These are phyloP conservation scores for Boehmeria nivea DNA, from an alignment of 306 rosid species.

Conservation along the genomic window DNA sequence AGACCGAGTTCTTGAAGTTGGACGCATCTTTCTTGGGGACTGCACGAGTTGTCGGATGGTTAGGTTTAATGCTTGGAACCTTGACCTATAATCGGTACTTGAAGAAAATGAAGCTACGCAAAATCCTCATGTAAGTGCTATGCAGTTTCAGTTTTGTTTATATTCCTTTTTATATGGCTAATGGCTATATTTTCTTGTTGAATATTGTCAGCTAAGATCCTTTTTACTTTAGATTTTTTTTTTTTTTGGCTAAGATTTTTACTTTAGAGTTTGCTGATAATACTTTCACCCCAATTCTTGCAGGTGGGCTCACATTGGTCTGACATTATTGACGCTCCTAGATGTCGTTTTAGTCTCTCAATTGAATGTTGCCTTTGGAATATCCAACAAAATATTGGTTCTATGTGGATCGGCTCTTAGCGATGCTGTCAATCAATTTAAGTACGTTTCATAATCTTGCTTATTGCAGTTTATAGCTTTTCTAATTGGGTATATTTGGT, in stretches of 20 bases:
- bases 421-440: constrained; percentile 73
- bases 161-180: not conserved
- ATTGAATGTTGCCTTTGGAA: constrained; percentile 44
- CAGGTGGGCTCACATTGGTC: constrained; percentile 66
- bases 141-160: not conserved
- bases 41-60: constrained; percentile 66
- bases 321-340: constrained; percentile 51
- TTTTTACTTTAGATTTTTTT: too few species aligned
- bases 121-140: constrained; percentile 68
- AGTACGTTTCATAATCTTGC: constrained; percentile 45
- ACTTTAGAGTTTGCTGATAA: constrained; percentile 12
- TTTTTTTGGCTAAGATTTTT: too few species aligned
- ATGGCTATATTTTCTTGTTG: not conserved
- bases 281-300: constrained; percentile 19
- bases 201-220: not conserved
- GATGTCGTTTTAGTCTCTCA: constrained; percentile 57
- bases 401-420: constrained; percentile 68
- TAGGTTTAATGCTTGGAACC: constrained; percentile 81
- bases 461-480: constrained; percentile 2
- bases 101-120: constrained; percentile 62
- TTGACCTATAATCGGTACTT: constrained; percentile 51
- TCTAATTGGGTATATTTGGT: not conserved
- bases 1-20: constrained; percentile 63
- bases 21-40: constrained; percentile 82
- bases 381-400: constrained; percentile 62